Conservation (phyloP, 805 yeast genomes). For the Wickerhamiella sergipiensis region DNA sequence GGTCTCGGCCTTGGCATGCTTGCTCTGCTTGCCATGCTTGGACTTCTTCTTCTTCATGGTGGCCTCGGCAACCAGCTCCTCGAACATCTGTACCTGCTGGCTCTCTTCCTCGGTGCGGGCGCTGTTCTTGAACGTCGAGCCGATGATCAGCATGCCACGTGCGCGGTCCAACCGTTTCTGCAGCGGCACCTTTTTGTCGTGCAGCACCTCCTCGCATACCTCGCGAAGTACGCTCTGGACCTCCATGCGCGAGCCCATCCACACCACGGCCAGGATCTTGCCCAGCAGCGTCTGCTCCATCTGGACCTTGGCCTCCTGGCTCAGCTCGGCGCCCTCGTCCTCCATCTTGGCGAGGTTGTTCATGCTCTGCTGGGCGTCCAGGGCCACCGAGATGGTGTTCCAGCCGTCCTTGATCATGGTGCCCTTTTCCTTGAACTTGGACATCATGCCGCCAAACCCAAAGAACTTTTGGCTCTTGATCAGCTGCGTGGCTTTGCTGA, state of each 20-base stretch:
- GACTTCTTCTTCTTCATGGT: conserved; percentile 39
- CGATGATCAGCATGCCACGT: conserved; percentile 59
- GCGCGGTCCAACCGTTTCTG: conserved; percentile 63
- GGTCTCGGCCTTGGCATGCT: not conserved
- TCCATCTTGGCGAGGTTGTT: conserved; percentile 64
- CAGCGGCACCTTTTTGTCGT: conserved; percentile 49
- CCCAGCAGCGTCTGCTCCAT: conserved; percentile 76
- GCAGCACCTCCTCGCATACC: conserved; percentile 64
- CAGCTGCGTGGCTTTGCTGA: conserved; percentile 57
- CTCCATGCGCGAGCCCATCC: conserved; percentile 89
- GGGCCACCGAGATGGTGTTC: conserved; percentile 65
- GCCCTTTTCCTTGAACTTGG: conserved; percentile 74
- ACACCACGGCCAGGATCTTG: conserved; percentile 81
- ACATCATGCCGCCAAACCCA: conserved; percentile 75
- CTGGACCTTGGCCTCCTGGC: conserved; percentile 54
- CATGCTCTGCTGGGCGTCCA: conserved; percentile 75
- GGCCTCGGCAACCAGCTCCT: conserved; percentile 84
- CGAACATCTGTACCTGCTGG: conserved; percentile 80
- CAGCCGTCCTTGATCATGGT: conserved; percentile 71
- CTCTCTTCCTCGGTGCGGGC: conserved; percentile 76
- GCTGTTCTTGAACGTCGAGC: conserved; percentile 51
- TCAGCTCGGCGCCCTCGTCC: conserved; percentile 41
- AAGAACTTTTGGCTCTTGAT: conserved; percentile 65
- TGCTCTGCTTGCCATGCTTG: not conserved
- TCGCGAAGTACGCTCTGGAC: conserved; percentile 66